phyloP scores from a whole-genome alignment of 805 yeast species.

The Schwanniomyces yamadae region DNA sequence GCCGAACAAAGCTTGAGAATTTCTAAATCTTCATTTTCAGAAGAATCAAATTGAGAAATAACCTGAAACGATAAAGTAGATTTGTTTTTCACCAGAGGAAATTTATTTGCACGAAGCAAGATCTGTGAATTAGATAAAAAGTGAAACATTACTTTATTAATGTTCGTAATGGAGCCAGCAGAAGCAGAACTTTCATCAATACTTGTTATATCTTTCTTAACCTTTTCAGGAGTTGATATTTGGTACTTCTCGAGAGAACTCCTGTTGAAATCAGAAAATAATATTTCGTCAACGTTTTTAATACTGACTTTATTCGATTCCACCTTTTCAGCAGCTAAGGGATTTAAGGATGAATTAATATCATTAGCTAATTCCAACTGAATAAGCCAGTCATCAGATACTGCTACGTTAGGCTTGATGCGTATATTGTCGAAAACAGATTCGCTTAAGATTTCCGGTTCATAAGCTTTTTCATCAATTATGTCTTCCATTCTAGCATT shows the following conservation, averaged over 20 bases:
- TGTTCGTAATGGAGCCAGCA: slow-evolving; percentile 5
- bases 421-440: slow-evolving; percentile 34
- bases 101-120: slow-evolving; percentile 21
- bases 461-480: slow-evolving; percentile 65
- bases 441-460: slow-evolving; percentile 55
- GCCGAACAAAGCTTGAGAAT: slow-evolving; percentile 61
- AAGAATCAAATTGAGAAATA: slow-evolving; percentile 11
- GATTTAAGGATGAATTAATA: slow-evolving; percentile 41
- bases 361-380: slow-evolving; percentile 58
- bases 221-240: slow-evolving; percentile 22
- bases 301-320: slow-evolving; percentile 22
- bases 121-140: slow-evolving; percentile 24
- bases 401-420: slow-evolving; percentile 45
- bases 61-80: slow-evolving; percentile 17
- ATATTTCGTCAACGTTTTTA: slow-evolving; percentile 44
- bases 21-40: slow-evolving; percentile 22
- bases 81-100: slow-evolving; percentile 19
- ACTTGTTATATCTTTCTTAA: slow-evolving; percentile 3
- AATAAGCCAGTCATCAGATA: slow-evolving; percentile 60
- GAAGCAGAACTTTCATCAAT: slow-evolving; percentile 9
- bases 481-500: slow-evolving; percentile 34
- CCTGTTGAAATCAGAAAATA: slow-evolving; percentile 48
- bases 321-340: slow-evolving; percentile 15
- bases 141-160: slow-evolving; percentile 15
- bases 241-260: slow-evolving; percentile 15